Percentiles rank a stretch among this genome's conserved stretches.
These are phyloP conservation scores for Mycena olivaceomarginata DNA, from an alignment of 768 basidiomycete genomes.

Conservation along the genomic window DNA sequence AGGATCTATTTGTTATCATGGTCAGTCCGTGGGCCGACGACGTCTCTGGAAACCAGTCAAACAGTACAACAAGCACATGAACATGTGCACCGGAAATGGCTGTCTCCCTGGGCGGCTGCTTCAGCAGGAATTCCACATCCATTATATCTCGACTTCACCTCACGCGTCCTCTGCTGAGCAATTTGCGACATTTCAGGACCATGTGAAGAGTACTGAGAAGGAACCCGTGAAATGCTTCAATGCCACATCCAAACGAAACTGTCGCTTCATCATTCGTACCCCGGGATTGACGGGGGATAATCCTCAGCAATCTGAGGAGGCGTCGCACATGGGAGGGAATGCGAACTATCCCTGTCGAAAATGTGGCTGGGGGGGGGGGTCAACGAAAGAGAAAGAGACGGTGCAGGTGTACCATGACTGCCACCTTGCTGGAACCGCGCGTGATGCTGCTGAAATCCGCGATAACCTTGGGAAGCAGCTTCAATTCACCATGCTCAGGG, in stretches of 20 bases:
- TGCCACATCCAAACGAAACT: constrained; percentile 23
- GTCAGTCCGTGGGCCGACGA: too few relatives aligned
- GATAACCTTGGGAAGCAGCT: too few relatives aligned
- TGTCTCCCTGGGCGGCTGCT: too few relatives aligned
- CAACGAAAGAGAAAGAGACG: constrained; percentile 21
- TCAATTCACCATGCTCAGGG: too few relatives aligned
- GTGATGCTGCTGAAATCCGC: too few relatives aligned
- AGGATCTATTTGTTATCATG: background rate
- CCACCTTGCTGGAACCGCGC: background rate
- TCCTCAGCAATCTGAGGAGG: constrained; percentile 46
- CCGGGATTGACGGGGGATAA: constrained; percentile 42
- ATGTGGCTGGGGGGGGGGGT: constrained; percentile 33
- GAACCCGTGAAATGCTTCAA: constrained; percentile 31
- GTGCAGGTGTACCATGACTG: constrained; percentile 33
- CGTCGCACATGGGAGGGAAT: constrained; percentile 37
- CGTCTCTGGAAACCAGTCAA: too few relatives aligned
- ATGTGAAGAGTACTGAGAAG: constrained; percentile 24
- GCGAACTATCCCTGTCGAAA: constrained; percentile 40
- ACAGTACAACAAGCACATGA: too few relatives aligned
- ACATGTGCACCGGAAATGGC: too few relatives aligned
- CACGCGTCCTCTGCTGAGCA: too few relatives aligned
- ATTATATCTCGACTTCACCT: too few relatives aligned
- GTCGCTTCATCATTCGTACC: too few relatives aligned
- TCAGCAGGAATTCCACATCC: too few relatives aligned
- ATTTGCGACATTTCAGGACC: background rate